Evolutionary conservation across 2,329 filamentous ascomycete species (phyloP), one percentile per base, ranked within the genome.

Genomic region (Akanthomyces dipterigenus): DNA sequence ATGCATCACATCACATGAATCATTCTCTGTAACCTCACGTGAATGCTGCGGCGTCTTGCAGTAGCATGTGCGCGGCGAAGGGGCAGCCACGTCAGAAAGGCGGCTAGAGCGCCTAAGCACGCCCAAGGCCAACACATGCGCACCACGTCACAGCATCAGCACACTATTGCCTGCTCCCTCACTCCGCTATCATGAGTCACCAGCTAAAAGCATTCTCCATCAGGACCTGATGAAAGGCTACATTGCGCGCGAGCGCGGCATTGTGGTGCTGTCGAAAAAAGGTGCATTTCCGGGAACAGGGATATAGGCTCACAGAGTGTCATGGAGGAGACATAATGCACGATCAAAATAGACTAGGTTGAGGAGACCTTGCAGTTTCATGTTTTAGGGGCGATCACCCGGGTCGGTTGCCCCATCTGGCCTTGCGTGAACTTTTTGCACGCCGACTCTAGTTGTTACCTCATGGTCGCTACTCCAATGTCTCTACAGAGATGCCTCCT

Each of bases 161-260:
- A 51, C 31, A 22, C 24, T 22, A 34, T 20, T 64, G 64, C 51
- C 59, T 67, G 2, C 12, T 36, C 38, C 14, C 28, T 26, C 49
- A n/a, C 20, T 34, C 24, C 24, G 14, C 18, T 34, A 24, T 62
- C 31, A 66, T 72, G 69, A 73, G 63, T 75, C 68, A 73, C 72
- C 75, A 64, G 51, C 62, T 60, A 48, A 61, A 16, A 75, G 62
- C 62, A 28, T 54, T 46, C 50, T n/a, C 64, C 62, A 60, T 28
- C 63, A 96, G 91, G 90, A 89, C 63, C 81, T 95, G 26, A 96
- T 99, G 90, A 99, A 98, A 76, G 95, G 96, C 45, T 99, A 99
- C 75, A 99, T 99, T 67, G 88, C 93, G 36, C 88, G 93, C 60
- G 93, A 96, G 67, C 86, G 90, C 67, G 89, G 89, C 38, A 93